These are phyloP conservation scores for Fusarium annulatum DNA, from an alignment of 2,329 filamentous ascomycete genomes.

Conservation along the genomic window DNA sequence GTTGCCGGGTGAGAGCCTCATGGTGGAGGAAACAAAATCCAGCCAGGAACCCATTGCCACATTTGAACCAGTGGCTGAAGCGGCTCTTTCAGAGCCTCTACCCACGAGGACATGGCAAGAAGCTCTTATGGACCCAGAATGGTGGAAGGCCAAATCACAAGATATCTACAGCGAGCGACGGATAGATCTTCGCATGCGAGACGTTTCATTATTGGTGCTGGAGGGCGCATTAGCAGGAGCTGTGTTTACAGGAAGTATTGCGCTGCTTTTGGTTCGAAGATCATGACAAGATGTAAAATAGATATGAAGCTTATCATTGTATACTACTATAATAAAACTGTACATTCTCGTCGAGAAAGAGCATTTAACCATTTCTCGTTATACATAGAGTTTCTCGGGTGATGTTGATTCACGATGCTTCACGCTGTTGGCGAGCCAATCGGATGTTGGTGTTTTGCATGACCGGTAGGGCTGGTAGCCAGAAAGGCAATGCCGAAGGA, in stretches of 20 bases:
- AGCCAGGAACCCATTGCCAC: not conserved
- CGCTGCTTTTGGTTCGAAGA: slow-evolving; percentile 58
- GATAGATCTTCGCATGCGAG: slow-evolving; percentile 73
- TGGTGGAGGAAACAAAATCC: not conserved
- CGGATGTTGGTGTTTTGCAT: slow-evolving; percentile 22
- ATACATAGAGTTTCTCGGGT: not conserved
- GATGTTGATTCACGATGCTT: slow-evolving; percentile 13
- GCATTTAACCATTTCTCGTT: not conserved
- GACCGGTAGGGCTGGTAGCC: slow-evolving; percentile 33
- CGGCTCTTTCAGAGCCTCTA: not conserved
- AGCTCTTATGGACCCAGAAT: slow-evolving; percentile 53
- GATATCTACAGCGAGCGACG: slow-evolving; percentile 75
- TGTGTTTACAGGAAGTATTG: slow-evolving; percentile 65
- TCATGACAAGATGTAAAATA: slow-evolving; percentile 39
- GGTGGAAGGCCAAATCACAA: slow-evolving; percentile 61
- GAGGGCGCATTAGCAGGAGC: slow-evolving; percentile 76
- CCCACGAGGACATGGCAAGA: slow-evolving; percentile 55
- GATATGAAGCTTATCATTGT: slow-evolving; percentile 32
- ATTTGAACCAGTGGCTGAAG: slow-evolving; percentile 15
- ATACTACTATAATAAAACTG: slow-evolving; percentile 30
- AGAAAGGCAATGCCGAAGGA: slow-evolving; percentile 9
- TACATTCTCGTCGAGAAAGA: not conserved
- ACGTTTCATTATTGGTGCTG: slow-evolving; percentile 75
- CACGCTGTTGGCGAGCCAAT: slow-evolving; percentile 16
- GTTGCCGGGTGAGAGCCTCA: not conserved